These are phyloP conservation scores for Boletus sp. DNA, from an alignment of 1,284 basidiomycete genomes.

Conservation along the genomic window DNA sequence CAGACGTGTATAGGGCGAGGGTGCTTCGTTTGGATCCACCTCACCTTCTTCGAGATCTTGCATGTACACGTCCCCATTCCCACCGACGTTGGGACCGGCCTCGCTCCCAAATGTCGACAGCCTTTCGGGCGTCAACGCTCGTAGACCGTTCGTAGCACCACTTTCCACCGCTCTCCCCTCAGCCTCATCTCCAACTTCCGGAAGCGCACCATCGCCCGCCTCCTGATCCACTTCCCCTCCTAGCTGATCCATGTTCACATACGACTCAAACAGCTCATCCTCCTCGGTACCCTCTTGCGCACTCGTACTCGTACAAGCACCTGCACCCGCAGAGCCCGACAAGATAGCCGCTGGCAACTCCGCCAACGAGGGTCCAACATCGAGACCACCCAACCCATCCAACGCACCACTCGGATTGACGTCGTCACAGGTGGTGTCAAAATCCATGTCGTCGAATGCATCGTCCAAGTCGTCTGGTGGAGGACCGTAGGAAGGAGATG, in stretches of 20 bases:
- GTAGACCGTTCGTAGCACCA: background rate
- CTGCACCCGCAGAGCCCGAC: background rate
- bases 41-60: constrained; percentile 23
- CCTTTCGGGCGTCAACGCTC: background rate
- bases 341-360: background rate
- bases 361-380: constrained; percentile 5
- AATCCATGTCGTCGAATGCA: constrained; percentile 16
- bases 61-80: constrained; percentile 6
- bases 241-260: constrained; percentile 26
- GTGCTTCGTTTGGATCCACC: constrained; percentile 8
- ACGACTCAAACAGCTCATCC: constrained; percentile 26
- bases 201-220: background rate
- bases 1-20: background rate
- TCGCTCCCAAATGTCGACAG: background rate
- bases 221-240: constrained; percentile 3
- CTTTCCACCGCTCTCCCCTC: background rate
- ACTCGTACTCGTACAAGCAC: background rate
- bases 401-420: background rate
- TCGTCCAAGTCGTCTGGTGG: constrained; percentile 22
- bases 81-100: background rate
- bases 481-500: constrained; percentile 4
- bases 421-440: constrained; percentile 9
- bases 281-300: constrained; percentile 9
- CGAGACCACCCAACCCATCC: constrained; percentile 9
- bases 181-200: background rate